Base-by-base conservation (phyloP, 2,329 filamentous ascomycete species). In the Geosmithia flava region DNA sequence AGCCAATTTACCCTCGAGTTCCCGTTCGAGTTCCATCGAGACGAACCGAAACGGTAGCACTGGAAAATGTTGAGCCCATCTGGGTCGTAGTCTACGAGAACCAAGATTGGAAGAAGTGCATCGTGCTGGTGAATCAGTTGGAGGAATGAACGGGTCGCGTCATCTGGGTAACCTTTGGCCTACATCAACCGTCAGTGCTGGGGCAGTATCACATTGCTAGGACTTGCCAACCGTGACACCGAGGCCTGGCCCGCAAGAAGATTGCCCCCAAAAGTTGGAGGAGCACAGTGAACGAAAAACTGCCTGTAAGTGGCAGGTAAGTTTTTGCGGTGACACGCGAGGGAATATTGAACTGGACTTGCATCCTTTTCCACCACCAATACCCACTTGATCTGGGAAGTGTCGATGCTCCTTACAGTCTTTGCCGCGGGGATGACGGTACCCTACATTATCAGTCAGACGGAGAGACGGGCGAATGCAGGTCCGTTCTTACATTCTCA, bases 141-240 rank as follows among this genome's bases (percentile, higher is more conserved):
- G 1, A 91, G 65, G 47, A 91, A 81, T 16, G 72, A 71, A 7
- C 84, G 71, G 0, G 85, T 88, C 1, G 75, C 72, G 45, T 91
- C 67, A 55, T 93, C 87, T 0, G 87, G 86, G 57, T 88, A 93
- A 2, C 87, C 87, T 69, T 90, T 93, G 1, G 80, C 87, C 83
- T 88, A 7, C 5, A 16, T 3, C n/a, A 44, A n/a, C 15, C 20
- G 20, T 46, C 17, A 46, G 30, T 45, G 20, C 15, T 27, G 19
- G 40, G 40, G 11, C 11, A 10, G 3, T 29, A 19, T 42, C 37
- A 40, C n/a, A 29, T 29, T 19, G 39, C 15, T 37, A 27, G 20
- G n/a, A 17, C 8, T 16, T 23, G 17, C 65, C 37, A 66, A 83
- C 83, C 3, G 86, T 90, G 20, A 90, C 56, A 0, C 87, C 59